Percentiles rank a stretch among this genome's conserved stretches.
phyloP scores from a whole-genome alignment of 805 yeast species.

The Myxozyma nipponensis region DNA sequence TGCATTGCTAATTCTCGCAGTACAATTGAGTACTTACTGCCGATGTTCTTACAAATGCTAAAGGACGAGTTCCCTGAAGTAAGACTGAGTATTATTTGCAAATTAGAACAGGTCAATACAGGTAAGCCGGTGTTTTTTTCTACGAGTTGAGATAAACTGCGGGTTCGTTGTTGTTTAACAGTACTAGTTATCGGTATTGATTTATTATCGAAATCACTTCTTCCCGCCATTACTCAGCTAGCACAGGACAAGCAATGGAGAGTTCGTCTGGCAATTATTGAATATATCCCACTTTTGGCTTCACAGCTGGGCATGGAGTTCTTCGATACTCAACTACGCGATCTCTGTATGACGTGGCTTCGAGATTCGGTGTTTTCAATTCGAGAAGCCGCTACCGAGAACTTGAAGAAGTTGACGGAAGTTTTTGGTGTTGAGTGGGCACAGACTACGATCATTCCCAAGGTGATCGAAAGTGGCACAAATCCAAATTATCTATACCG shows the following conservation, averaged over 20 bases:
- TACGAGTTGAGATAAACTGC: not conserved
- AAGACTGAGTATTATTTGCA: slow-evolving; percentile 86
- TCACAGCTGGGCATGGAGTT: slow-evolving; percentile 90
- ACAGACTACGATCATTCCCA: slow-evolving; percentile 70
- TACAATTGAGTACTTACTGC: slow-evolving; percentile 77
- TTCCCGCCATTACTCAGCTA: slow-evolving; percentile 93
- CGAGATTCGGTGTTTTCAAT: slow-evolving; percentile 98
- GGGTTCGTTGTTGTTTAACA: not conserved
- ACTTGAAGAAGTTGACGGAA: slow-evolving; percentile 70
- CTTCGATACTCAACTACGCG: slow-evolving; percentile 86
- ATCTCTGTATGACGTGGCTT: slow-evolving; percentile 92
- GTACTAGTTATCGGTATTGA: slow-evolving; percentile 88
- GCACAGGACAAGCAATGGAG: slow-evolving; percentile 98
- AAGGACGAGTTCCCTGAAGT: slow-evolving; percentile 97
- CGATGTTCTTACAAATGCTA: slow-evolving; percentile 86
- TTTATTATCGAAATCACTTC: slow-evolving; percentile 73
- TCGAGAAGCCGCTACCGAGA: slow-evolving; percentile 90
- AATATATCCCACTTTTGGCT: slow-evolving; percentile 91
- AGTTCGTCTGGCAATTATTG: slow-evolving; percentile 92
- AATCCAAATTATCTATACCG: slow-evolving; percentile 78
- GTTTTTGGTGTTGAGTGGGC: slow-evolving; percentile 96
- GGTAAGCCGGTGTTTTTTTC: not conserved
- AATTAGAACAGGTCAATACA: slow-evolving; percentile 85
- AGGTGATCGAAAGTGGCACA: slow-evolving; percentile 59
- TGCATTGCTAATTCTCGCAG: slow-evolving; percentile 31